Conservation (phyloP, 805 yeast species). For the Lipomyces sp. region DNA sequence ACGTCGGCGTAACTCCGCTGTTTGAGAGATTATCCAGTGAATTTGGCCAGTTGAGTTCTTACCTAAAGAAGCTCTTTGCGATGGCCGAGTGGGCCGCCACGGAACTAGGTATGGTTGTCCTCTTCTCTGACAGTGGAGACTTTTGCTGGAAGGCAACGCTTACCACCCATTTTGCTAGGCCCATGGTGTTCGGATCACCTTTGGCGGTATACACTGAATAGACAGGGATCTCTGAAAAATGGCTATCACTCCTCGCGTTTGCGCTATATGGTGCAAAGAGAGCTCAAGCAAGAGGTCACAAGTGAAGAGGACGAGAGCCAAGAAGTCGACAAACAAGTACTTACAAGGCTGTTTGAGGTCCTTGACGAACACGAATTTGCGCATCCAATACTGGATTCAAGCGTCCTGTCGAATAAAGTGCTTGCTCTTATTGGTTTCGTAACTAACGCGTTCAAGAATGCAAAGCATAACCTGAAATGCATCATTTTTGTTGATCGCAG, state of each 20-base stretch:
- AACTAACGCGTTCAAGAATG: not conserved
- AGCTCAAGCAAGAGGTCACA: not conserved
- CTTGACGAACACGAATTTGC: not conserved
- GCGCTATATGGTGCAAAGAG: not conserved
- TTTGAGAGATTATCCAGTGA: not conserved
- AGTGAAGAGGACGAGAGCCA: not conserved
- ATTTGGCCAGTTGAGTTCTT: not conserved
- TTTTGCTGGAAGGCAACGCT: not conserved
- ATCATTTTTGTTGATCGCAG: constrained; percentile 12
- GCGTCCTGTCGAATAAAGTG: constrained; percentile 5
- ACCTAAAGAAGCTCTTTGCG: not conserved
- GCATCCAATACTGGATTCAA: not conserved
- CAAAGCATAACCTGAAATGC: not conserved
- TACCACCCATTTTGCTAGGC: not conserved
- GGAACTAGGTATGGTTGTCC: not conserved
- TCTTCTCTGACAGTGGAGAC: too few species aligned
- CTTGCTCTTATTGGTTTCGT: constrained; percentile 2
- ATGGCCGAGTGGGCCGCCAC: not conserved
- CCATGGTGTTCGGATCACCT: constrained; percentile 13
- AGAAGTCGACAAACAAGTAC: not conserved
- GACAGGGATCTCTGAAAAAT: not conserved
- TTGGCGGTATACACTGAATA: not conserved
- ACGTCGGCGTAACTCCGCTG: not conserved
- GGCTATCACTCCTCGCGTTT: not conserved
- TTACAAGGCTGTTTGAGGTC: not conserved